Percentiles rank a stretch among this genome's conserved stretches.
These are phyloP conservation scores for Beauveria medogensis DNA, from an alignment of 2,329 filamentous ascomycete species.

Conservation along the genomic window DNA sequence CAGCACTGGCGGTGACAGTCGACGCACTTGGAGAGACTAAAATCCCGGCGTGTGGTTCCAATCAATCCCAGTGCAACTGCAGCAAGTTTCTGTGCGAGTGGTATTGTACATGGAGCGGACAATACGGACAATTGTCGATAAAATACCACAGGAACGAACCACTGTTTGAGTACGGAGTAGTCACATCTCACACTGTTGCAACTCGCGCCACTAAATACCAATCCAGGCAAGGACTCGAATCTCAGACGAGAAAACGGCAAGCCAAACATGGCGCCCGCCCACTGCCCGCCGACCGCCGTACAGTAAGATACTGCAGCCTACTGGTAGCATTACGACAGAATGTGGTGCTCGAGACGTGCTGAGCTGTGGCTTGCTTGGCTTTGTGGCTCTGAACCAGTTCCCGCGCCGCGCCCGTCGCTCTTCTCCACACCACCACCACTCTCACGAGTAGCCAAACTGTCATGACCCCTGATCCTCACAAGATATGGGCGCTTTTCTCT, in stretches of 20 bases:
- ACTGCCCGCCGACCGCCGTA: neutral
- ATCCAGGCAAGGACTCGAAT: neutral
- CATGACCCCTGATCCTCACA: slow-evolving; percentile 10
- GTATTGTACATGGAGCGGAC: neutral
- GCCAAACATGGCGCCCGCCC: neutral
- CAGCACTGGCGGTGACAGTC: neutral
- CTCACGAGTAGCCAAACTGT: slow-evolving; percentile 2
- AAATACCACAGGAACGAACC: neutral
- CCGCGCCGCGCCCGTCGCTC: neutral
- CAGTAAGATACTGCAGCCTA: neutral
- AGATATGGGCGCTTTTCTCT: neutral
- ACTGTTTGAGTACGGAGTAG: neutral
- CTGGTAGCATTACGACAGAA: neutral
- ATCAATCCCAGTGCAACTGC: neutral
- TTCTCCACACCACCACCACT: slow-evolving; percentile 9
- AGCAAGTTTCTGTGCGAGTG: neutral
- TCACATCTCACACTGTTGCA: neutral
- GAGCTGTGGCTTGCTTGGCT: neutral
- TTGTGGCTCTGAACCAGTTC: slow-evolving; percentile 1
- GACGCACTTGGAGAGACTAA: neutral
- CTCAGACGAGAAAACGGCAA: neutral
- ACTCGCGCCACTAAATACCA: neutral
- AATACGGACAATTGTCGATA: too few relatives aligned
- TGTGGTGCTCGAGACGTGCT: slow-evolving; percentile 1
- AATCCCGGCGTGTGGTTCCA: neutral